Evolutionary conservation across 2,329 filamentous ascomycete genomes (phyloP).

Genomic region (Cadophora sp.): DNA sequence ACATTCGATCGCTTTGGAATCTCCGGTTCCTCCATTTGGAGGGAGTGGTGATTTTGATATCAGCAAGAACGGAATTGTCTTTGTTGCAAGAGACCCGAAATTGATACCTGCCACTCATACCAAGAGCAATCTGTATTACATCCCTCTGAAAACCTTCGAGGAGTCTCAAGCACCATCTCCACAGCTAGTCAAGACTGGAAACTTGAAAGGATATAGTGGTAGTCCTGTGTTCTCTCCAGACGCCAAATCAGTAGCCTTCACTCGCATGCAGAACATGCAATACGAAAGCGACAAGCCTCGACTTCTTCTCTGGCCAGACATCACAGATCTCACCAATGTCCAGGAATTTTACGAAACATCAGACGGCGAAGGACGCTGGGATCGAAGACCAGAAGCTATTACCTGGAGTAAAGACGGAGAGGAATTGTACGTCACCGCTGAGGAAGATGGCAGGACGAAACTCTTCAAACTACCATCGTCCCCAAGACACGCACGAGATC

Average conservation of each 20-base stretch:
- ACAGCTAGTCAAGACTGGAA: conserved; percentile 61
- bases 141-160: conserved; percentile 67
- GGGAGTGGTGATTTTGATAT: conserved; percentile 83
- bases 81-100: conserved; percentile 76
- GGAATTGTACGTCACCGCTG: conserved; percentile 75
- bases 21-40: conserved; percentile 79
- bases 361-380: conserved; percentile 70
- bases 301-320: conserved; percentile 68
- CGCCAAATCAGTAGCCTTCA: conserved; percentile 75
- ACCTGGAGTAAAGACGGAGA: conserved; percentile 65
- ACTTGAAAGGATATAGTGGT: conserved; percentile 68
- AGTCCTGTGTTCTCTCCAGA: conserved; percentile 77
- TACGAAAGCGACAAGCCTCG: conserved; percentile 85
- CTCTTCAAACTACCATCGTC: conserved; percentile 68
- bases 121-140: conserved; percentile 81
- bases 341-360: conserved; percentile 67
- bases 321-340: conserved; percentile 62
- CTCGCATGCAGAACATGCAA: conserved; percentile 76
- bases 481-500: conserved; percentile 54
- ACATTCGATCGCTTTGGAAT: conserved; percentile 58
- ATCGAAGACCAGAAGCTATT: conserved; percentile 62
- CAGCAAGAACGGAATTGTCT: conserved; percentile 68
- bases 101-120: conserved; percentile 77
- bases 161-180: conserved; percentile 58
- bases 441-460: conserved; percentile 68